Conservation (phyloP, 352 stramenopile species). For the Globisporangium iwayamae region DNA sequence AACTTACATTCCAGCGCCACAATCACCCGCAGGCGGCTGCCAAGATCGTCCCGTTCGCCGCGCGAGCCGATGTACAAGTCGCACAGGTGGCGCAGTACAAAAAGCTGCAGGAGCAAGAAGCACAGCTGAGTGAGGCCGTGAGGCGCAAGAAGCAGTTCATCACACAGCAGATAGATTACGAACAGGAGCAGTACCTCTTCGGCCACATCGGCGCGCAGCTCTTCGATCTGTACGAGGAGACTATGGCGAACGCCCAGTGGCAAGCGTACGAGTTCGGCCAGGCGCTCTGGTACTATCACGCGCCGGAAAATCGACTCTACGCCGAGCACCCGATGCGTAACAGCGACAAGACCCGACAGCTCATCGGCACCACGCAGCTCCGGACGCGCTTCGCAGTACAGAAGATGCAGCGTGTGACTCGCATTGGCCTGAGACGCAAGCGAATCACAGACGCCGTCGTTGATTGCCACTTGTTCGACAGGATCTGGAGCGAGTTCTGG, state of each 20-base stretch:
- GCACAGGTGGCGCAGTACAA: constrained; percentile 40
- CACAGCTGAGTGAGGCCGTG: constrained; percentile 21
- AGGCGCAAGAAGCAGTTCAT: constrained; percentile 57
- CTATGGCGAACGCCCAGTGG: constrained; percentile 54
- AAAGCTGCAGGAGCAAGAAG: constrained; percentile 39
- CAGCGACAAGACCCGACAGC: constrained; percentile 30
- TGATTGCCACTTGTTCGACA: constrained; percentile 17
- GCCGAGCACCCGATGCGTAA: constrained; percentile 60
- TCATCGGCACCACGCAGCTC: constrained; percentile 44
- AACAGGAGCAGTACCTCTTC: constrained; percentile 50
- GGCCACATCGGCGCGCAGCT: constrained; percentile 38
- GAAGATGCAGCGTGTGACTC: constrained; percentile 32
- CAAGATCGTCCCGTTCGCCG: constrained; percentile 62
- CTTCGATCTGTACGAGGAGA: constrained; percentile 34
- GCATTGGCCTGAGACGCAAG: constrained; percentile 16
- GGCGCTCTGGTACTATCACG: constrained; percentile 62
- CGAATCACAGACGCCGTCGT: constrained; percentile 12
- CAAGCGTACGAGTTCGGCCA: constrained; percentile 63
- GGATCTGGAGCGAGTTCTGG: constrained; percentile 19
- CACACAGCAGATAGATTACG: constrained; percentile 56
- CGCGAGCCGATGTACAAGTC: constrained; percentile 45
- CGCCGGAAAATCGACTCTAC: constrained; percentile 25
- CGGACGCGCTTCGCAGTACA: constrained; percentile 33
- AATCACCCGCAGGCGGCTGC: constrained; percentile 40
- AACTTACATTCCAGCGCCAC: constrained; percentile 54